Conservation (phyloP, 139 green algal species). For the Chlamydomonas sphaeroides region DNA sequence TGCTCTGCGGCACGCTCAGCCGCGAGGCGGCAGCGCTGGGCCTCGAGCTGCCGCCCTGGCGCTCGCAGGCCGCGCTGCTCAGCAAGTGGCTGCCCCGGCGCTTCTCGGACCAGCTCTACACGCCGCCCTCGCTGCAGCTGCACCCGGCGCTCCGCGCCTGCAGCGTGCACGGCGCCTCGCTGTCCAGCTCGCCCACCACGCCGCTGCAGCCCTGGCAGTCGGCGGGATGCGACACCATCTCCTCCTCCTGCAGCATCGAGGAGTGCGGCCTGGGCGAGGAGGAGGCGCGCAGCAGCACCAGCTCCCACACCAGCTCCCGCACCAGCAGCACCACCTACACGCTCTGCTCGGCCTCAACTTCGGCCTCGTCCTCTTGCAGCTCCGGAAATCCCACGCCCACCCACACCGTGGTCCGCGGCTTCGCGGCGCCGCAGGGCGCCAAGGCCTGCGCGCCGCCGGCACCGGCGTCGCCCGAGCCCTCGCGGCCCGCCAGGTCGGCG, state of each 20-base stretch:
- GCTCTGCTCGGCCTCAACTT: too few relatives aligned
- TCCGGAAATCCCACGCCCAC: too few relatives aligned
- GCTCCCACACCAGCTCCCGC: too few relatives aligned
- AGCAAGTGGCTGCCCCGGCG: constrained; percentile 33
- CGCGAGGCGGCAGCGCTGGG: background rate
- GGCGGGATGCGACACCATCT: too few relatives aligned
- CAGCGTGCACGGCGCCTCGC: constrained; percentile 16
- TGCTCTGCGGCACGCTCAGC: background rate
- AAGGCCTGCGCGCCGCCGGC: too few relatives aligned
- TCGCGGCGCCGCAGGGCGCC: background rate
- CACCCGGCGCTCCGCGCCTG: constrained; percentile 14
- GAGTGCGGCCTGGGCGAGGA: too few relatives aligned
- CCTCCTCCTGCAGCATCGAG: too few relatives aligned
- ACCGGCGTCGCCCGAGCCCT: background rate
- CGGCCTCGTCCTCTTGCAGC: too few relatives aligned
- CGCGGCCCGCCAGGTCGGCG: background rate
- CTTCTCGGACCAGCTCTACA: constrained; percentile 5
- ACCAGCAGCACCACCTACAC: too few relatives aligned
- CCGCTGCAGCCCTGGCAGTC: too few relatives aligned
- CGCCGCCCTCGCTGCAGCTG: background rate
- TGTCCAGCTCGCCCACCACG: background rate
- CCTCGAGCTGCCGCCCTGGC: constrained; percentile 26
- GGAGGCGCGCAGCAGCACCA: too few relatives aligned
- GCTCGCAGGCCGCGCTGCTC: constrained; percentile 1
- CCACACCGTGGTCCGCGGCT: background rate